phyloP scores from a whole-genome alignment of 2,329 filamentous ascomycete genomes.

The Diaporthe batatas region DNA sequence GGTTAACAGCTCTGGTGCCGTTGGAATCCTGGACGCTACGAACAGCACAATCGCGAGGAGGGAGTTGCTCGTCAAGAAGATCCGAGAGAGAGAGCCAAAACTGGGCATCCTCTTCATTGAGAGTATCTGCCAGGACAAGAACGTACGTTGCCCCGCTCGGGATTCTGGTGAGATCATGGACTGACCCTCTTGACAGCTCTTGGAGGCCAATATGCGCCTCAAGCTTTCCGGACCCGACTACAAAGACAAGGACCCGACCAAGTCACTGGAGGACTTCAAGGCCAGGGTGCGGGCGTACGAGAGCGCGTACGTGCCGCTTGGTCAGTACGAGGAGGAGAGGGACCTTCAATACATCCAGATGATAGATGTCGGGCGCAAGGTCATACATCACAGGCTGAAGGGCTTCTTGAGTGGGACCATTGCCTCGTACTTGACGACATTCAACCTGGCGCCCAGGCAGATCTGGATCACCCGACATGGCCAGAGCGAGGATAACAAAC shows the following conservation, averaged over 20 bases:
- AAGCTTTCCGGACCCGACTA: slow-evolving; percentile 98
- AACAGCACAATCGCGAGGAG: slow-evolving; percentile 93
- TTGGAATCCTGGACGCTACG: slow-evolving; percentile 96
- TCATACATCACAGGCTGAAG: slow-evolving; percentile 89
- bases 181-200: slow-evolving; percentile 61
- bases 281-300: slow-evolving; percentile 93
- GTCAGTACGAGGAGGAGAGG: slow-evolving; percentile 89
- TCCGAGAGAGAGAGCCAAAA: slow-evolving; percentile 85
- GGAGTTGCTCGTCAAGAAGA: slow-evolving; percentile 84
- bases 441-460: slow-evolving; percentile 93
- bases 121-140: slow-evolving; percentile 88
- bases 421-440: slow-evolving; percentile 94
- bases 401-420: slow-evolving; percentile 94
- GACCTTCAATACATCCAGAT: slow-evolving; percentile 97
- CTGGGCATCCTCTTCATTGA: slow-evolving; percentile 96
- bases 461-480: slow-evolving; percentile 99
- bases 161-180: not conserved
- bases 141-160: slow-evolving; percentile 55
- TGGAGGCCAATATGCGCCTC: slow-evolving; percentile 96
- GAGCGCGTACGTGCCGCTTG: slow-evolving; percentile 91
- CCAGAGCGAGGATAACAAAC: slow-evolving; percentile 88
- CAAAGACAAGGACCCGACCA: slow-evolving; percentile 88
- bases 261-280: slow-evolving; percentile 91
- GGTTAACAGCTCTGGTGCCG: slow-evolving; percentile 82
- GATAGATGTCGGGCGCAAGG: slow-evolving; percentile 96